phyloP scores from a whole-genome alignment of 2,329 filamentous ascomycete species.

The Akanthomyces uredinophilus region DNA sequence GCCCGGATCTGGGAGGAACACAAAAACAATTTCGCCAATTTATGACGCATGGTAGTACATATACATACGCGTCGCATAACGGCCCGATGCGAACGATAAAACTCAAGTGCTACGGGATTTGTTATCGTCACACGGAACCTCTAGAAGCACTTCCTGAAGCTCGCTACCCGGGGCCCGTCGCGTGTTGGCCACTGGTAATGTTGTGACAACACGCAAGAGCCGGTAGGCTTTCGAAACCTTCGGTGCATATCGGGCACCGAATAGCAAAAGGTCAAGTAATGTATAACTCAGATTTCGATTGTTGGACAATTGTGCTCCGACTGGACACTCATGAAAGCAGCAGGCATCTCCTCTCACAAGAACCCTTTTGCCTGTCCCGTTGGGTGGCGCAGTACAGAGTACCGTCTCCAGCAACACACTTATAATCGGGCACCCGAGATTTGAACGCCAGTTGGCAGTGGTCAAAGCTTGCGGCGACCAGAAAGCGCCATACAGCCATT shows the following conservation, averaged over 20 bases:
- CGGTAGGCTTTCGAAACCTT: neutral
- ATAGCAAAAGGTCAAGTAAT: no score
- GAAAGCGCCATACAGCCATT: neutral
- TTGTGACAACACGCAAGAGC: neutral
- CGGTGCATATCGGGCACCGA: neutral
- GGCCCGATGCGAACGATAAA: conserved; percentile 7
- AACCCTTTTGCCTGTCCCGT: neutral
- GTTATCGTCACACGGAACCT: neutral
- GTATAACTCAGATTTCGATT: neutral
- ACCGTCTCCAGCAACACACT: neutral
- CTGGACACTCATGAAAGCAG: neutral
- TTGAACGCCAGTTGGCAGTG: neutral
- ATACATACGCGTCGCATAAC: conserved; percentile 2
- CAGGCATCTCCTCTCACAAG: neutral
- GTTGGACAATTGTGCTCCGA: neutral
- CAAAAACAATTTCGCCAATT: neutral
- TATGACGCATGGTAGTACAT: neutral
- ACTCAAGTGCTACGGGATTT: neutral
- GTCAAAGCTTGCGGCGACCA: conserved; percentile 4
- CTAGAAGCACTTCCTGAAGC: neutral
- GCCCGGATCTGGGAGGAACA: neutral
- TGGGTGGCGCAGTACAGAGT: neutral
- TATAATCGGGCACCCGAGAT: neutral
- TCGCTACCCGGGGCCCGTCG: neutral
- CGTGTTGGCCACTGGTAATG: neutral